Base-by-base conservation (phyloP, 441 rosid species). In the Sinapis alba region DNA sequence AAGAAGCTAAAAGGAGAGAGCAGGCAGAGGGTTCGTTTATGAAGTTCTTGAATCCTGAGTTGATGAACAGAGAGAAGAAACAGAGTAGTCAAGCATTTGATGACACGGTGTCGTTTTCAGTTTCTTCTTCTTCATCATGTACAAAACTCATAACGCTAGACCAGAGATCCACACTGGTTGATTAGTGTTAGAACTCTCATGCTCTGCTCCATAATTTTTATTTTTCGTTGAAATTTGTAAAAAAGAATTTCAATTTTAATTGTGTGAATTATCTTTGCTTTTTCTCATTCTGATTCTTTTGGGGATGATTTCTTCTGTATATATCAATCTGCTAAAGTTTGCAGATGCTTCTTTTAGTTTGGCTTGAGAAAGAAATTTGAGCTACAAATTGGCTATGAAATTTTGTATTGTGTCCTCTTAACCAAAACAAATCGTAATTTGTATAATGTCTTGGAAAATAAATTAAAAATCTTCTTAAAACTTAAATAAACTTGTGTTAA, bases 21-120 rank as follows among this genome's bases (percentile, higher is more conserved):
- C 45, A 78, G 61, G 67, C 19, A 36, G 86, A 84, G 13, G 98
- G 94, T 76, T 86, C 94, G 32, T 87, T 89, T 45, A 32, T 87
- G 27, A 86, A 86, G 64, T 89, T 89, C 69, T 81, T 89, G 73
- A 78, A 50, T 68, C 84, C 78, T 65, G 79, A 75, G 26, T 84
- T 70, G 72, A 86, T 65, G 72, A 86, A 77, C 71, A 82, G 68
- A 68, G 84, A 77, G 51, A 72, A 63, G 59, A 81, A 80, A 36
- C 61, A 81, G 73, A 61, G 73, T n/a, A 15, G 45, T 78, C 60
- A 67, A 67, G 74, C 72, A 72, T 28, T 59, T 69, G 77, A 72
- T 74, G 84, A 77, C 34, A 80, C 80, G 69, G 47, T 77, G 18
- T 77, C 87, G 53, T 87, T 77, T 10, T 75, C 89, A 13, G 13